These are phyloP conservation scores for Rhynchosporium graminicola DNA, from an alignment of 2,329 filamentous ascomycete species.

Conservation along the genomic window DNA sequence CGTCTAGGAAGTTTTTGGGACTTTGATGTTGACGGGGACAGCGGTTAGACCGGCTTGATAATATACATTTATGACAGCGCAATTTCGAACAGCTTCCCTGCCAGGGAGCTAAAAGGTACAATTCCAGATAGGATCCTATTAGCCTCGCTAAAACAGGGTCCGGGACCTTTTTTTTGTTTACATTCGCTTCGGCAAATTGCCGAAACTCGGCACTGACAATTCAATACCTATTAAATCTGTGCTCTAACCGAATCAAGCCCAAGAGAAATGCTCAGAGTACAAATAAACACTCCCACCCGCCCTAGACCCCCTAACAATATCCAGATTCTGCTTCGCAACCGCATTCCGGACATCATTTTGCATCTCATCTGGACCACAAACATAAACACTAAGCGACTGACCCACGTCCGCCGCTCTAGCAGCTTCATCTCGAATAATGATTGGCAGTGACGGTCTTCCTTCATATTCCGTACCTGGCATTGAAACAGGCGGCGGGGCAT, in stretches of 20 bases:
- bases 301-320: not conserved
- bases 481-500: not conserved
- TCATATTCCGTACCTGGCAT: not conserved
- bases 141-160: no score
- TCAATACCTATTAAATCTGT: no score
- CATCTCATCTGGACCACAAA: conserved; percentile 11
- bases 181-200: no score
- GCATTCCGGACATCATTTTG: conserved; percentile 10
- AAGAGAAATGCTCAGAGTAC: conserved; percentile 58
- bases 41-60: no score
- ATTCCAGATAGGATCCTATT: no score
- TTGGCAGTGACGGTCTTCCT: not conserved
- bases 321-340: conserved; percentile 5
- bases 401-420: not conserved
- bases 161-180: no score
- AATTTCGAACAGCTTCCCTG: no score
- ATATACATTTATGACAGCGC: no score
- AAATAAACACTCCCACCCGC: conserved; percentile 32
- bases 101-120: no score
- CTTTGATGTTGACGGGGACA: no score
- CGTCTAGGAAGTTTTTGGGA: no score
- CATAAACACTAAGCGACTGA: not conserved
- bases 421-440: not conserved
- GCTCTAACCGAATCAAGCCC: not conserved
- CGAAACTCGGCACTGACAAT: no score